Evolutionary conservation across 164 flowering plant genomes (phyloP).

Genomic region (Stephania yunnanensis): DNA sequence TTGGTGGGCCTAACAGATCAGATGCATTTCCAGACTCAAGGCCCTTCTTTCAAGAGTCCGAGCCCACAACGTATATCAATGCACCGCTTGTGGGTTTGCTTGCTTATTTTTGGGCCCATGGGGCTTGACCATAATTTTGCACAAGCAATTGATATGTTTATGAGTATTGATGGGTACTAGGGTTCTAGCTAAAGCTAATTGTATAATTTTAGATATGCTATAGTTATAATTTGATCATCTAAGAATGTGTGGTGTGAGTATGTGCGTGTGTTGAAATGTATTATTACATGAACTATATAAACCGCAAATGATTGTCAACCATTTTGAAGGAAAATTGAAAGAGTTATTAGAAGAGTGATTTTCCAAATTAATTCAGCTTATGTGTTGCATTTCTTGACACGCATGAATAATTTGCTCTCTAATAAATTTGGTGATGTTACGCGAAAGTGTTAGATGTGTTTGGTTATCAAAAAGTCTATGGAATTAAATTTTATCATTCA

Average conservation of each 20-base stretch:
- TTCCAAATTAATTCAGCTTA: no score
- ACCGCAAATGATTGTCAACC: not conserved
- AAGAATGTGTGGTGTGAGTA: not conserved
- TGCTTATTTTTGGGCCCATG: conserved; percentile 68
- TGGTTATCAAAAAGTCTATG: no score
- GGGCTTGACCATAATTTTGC: conserved; percentile 13
- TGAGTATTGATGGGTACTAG: not conserved
- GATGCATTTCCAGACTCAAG: conserved; percentile 88
- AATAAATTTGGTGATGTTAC: no score
- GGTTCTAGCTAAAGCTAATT: no score
- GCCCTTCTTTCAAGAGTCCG: conserved; percentile 74
- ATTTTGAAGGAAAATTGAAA: not conserved
- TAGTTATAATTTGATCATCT: not conserved
- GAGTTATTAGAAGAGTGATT: no score
- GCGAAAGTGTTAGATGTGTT: no score
- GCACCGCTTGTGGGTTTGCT: conserved; percentile 91
- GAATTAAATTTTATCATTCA: no score
- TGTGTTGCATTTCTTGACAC: no score
- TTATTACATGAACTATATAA: not conserved
- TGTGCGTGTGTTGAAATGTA: not conserved
- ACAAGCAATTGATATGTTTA: conserved; percentile 1
- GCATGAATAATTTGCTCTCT: no score
- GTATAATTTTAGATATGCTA: not conserved
- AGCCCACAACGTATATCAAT: conserved; percentile 94
- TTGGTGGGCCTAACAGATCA: conserved; percentile 84